A percentile compares a stretch with the other conserved stretches of the same genome.
phyloP scores from a whole-genome alignment of 2,329 filamentous ascomycete genomes.

The Cryphonectria nitschkei region DNA sequence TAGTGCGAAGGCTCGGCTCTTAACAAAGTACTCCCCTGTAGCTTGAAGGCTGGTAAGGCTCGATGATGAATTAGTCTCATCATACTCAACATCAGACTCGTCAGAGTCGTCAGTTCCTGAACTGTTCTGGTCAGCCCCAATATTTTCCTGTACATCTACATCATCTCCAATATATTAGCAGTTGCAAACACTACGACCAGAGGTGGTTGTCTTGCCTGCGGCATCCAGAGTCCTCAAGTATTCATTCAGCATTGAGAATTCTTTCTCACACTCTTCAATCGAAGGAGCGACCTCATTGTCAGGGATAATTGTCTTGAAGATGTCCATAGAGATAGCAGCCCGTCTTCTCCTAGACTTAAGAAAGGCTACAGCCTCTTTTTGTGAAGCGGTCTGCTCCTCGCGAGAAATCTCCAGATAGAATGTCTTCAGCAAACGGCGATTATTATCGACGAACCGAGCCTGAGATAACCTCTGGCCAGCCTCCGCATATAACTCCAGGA shows the following conservation, averaged over 20 bases:
- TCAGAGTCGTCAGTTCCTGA: not conserved
- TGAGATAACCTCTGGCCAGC: too few species aligned
- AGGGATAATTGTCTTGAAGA: not conserved
- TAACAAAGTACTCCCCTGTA: not conserved
- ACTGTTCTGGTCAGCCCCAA: too few species aligned
- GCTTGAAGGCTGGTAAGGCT: not conserved
- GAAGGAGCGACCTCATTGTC: not conserved
- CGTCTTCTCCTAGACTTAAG: not conserved
- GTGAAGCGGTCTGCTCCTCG: too few species aligned
- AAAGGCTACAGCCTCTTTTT: too few species aligned
- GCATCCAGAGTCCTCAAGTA: not conserved
- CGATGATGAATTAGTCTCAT: not conserved
- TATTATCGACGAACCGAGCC: too few species aligned
- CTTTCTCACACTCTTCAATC: not conserved
- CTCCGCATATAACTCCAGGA: not conserved
- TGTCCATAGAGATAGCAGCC: not conserved
- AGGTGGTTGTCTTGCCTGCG: not conserved
- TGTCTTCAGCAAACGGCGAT: too few species aligned
- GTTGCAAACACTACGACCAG: not conserved
- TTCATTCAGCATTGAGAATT: not conserved
- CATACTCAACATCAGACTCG: not conserved
- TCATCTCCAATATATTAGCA: not conserved
- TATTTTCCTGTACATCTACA: not conserved
- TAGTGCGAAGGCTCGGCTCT: not conserved
- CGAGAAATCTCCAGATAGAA: too few species aligned